Conservation (phyloP, 345 rosid genomes). For the Populus davidiana region DNA sequence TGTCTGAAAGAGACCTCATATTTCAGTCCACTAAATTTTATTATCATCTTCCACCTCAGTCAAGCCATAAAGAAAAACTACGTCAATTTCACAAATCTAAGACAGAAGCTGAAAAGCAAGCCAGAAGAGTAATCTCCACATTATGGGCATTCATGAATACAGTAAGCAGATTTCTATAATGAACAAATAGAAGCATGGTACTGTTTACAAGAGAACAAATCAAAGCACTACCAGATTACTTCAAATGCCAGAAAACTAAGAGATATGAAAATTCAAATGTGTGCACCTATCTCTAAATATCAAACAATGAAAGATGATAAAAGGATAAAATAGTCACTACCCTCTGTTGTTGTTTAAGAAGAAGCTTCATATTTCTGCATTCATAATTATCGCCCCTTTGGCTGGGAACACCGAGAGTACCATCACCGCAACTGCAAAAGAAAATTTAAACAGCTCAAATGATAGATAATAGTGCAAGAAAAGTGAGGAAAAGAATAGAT, state of each 20-base stretch:
- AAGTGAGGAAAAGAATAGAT: neutral
- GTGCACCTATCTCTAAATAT: neutral
- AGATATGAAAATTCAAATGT: neutral
- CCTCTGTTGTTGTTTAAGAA: constrained; percentile 97
- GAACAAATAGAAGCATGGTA: neutral
- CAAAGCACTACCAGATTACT: neutral
- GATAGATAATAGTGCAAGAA: neutral
- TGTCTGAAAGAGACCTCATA: neutral
- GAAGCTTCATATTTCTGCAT: constrained; percentile 98
- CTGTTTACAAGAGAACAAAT: neutral
- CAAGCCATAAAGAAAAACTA: neutral
- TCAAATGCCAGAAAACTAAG: neutral
- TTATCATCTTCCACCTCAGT: neutral
- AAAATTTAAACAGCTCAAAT: constrained; percentile 20
- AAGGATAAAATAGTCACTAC: constrained; percentile 31
- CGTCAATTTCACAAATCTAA: neutral
- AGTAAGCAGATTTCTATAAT: neutral
- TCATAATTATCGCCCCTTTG: constrained; percentile 98
- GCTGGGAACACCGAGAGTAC: constrained; percentile 80
- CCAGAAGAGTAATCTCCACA: neutral
- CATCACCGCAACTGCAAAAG: constrained; percentile 91
- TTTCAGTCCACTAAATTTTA: neutral
- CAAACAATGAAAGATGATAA: constrained; percentile 4
- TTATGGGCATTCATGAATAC: neutral
- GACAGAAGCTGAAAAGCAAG: neutral